A percentile compares a stretch with the other conserved stretches of the same genome.
Conservation (phyloP, 208 protist species). For the Leishmania tropica region DNA sequence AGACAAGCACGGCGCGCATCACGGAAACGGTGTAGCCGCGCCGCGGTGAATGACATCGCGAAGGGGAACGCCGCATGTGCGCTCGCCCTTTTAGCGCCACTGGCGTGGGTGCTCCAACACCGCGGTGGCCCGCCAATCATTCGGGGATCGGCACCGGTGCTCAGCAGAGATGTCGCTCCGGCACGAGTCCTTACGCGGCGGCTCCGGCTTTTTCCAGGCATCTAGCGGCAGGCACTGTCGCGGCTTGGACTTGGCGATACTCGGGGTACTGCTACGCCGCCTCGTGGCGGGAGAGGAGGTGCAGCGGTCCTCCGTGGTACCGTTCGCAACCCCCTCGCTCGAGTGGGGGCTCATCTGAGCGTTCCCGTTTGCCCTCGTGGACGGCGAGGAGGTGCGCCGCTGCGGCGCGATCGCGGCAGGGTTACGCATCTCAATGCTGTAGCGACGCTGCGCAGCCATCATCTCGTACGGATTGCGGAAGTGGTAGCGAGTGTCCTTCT, state of each 20-base stretch:
- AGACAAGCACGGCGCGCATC: too few relatives aligned
- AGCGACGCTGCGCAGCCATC: slow-evolving; percentile 40
- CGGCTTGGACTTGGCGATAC: slow-evolving; percentile 25
- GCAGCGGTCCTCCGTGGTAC: not conserved
- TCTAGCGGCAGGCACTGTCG: slow-evolving; percentile 18
- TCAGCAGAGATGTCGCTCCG: not conserved
- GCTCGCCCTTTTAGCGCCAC: slow-evolving; percentile 16
- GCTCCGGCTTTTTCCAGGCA: slow-evolving; percentile 28
- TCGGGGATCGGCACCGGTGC: slow-evolving; percentile 13
- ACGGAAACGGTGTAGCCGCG: not conserved
- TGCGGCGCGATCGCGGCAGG: slow-evolving; percentile 9
- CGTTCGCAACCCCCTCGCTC: not conserved
- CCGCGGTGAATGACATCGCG: not conserved
- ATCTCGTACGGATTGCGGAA: slow-evolving; percentile 46
- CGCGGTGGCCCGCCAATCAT: slow-evolving; percentile 12
- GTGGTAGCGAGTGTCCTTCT: slow-evolving; percentile 31
- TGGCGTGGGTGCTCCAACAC: slow-evolving; percentile 19
- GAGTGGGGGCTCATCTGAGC: not conserved
- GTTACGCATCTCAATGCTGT: slow-evolving; percentile 17
- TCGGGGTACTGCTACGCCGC: slow-evolving; percentile 7
- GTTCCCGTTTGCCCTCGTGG: not conserved
- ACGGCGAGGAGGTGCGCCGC: slow-evolving; percentile 6
- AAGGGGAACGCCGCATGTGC: not conserved
- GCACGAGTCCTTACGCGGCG: not conserved
- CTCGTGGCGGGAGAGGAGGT: not conserved